A percentile compares a stretch with the other conserved stretches of the same genome.
These are phyloP conservation scores for Botrytis elliptica DNA, from an alignment of 2,329 filamentous ascomycete genomes.

Conservation along the genomic window DNA sequence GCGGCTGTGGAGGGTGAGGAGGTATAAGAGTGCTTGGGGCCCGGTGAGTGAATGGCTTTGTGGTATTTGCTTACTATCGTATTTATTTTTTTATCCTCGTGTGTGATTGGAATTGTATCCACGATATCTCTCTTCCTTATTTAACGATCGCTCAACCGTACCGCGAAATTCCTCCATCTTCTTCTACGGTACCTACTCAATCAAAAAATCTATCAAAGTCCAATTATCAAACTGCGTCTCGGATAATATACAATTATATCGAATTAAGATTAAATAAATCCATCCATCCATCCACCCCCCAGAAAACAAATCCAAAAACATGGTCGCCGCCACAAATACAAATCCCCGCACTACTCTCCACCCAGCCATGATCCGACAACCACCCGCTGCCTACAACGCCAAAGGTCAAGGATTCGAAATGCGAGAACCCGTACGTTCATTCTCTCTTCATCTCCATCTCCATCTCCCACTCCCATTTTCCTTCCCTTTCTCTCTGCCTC, in stretches of 20 bases:
- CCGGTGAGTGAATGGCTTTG: not conserved
- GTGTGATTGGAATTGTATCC: not conserved
- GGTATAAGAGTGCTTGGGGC: not conserved
- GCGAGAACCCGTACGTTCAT: slow-evolving; percentile 2
- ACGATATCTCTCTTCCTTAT: not conserved
- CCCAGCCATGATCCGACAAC: slow-evolving; percentile 20
- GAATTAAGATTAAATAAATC: not conserved
- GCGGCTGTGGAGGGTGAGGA: not conserved
- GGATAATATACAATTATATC: not conserved
- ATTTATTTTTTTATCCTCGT: not conserved
- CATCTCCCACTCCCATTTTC: not conserved
- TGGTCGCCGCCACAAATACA: not conserved
- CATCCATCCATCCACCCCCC: not conserved
- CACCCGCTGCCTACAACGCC: not conserved
- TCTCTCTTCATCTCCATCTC: not conserved
- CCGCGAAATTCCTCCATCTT: not conserved
- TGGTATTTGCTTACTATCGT: not conserved
- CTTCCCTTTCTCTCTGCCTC: not conserved
- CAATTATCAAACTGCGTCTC: not conserved
- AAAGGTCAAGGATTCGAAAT: not conserved
- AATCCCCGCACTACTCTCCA: slow-evolving; percentile 19
- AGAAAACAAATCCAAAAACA: not conserved
- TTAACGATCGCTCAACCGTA: not conserved
- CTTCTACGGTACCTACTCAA: not conserved
- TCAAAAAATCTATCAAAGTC: not conserved